Evolutionary conservation across 78 protist genomes (phyloP), one percentile per base, ranked within the genome.

Genomic region (Speleostelium caveatum): DNA sequence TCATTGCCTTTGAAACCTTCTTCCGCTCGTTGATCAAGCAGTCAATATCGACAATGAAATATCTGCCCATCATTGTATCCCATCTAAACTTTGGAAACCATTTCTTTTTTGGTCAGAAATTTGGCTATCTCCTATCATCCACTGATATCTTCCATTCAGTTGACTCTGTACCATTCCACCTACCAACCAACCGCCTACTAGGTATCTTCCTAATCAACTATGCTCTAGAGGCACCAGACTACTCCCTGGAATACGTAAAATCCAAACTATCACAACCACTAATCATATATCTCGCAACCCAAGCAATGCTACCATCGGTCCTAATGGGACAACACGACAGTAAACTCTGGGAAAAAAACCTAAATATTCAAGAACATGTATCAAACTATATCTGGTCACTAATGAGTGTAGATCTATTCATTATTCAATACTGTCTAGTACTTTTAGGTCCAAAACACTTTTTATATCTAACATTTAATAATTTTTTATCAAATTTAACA

Each of bases 381-480:
- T 69, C 80, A 0, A 69, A 69, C 21, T 83, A 83, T 59, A 39
- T 66, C 33, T 83, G 91, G 91, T 69, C 91, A 3, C 36, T 83
- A 5, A 30, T 69, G 68, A 36, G 58, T 36, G 30, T 83, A 0
- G 91, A 83, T 33, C 17, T 69, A 3, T 68, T 73, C 30, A 36
- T 63, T 5, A 32, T 83, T 1, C 91, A 83, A 60, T 83, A 83
- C 45, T 41, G 60, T 24, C 59, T 72, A 38, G 41, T 60, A 26
- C 16, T 83, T 16, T 41, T 83, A 41, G 91, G 91, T 42, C 67
- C 77, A 28, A 42, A 60, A 8, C 66, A 83, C 38, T 83, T 83
- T 62, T 10, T 71, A 26, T 41, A 53, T 26, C 53, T 83, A 39
- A 2, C 58, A 26, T 38, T 83, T 12, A 59, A 32, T 32, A 59